Base-by-base conservation (phyloP, 768 basidiomycete genomes). In the Pholiota molesta region DNA sequence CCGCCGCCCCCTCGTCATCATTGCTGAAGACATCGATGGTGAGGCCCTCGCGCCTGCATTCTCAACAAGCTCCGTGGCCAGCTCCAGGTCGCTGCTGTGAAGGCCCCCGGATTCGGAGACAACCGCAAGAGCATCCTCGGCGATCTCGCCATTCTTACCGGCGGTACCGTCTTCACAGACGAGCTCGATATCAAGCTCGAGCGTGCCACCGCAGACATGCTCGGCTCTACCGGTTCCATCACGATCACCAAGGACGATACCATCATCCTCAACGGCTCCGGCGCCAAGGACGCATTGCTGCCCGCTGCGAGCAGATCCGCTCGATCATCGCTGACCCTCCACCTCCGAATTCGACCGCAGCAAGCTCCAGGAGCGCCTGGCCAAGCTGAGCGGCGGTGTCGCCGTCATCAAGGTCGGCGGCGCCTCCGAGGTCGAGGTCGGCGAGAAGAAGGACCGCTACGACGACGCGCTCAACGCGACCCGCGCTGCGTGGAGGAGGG, bases 21-120 rank as follows among this genome's bases (percentile, higher is more conserved):
- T 99, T 69, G 97, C 97, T 21, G 97, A 99, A 81, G 97, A 99
- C 75, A 79, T 99, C 63, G 97, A 99, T 70, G 96, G 97, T 55
- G 97, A 99, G 77, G 97, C 96, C 1, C 89, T 99, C 61, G 97
- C 55, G 97, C 96, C 21, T 96, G 94, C 74, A 96, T 99, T 71
- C 88, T 98, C 76, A 99, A 99, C 92, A 99, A 98, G 84, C 92
- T 99, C 64, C 94, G 97, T 66, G 97, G 97, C 35, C 97, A 98
- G 75, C 89, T 99, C 60, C 89, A 91, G 72, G 97, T 99, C 64
- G 89, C 80, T 53, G 96, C 95, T 52, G 87, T 99, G 79, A 98
- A 99, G 82, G 96, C 97, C 17, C 97, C 97, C 57, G 94, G 97
- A 55, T 99, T 99, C 74, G 97, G 97, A 70, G 97, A 99, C 80